Evolutionary conservation across 164 flowering plant genomes (phyloP).

Genomic region (Echeveria elegans): DNA sequence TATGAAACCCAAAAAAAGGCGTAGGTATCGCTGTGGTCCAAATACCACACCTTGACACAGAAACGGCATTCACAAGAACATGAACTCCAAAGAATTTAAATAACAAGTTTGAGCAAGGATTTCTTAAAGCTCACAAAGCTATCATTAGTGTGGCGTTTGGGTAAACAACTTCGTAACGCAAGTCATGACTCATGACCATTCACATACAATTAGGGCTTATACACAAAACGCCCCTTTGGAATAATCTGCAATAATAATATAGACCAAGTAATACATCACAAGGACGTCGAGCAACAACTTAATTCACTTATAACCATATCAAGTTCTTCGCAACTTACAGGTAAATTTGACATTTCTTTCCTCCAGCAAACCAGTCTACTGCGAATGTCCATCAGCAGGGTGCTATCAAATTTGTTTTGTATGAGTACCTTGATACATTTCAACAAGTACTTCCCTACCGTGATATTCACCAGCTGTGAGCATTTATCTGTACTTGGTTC

Average conservation of each 20-base stretch:
- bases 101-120: too few species aligned
- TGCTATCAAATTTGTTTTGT: conserved; percentile 12
- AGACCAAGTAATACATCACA: too few species aligned
- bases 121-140: too few species aligned
- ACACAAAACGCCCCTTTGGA: not conserved
- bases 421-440: conserved; percentile 42
- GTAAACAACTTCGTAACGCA: too few species aligned
- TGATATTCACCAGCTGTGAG: conserved; percentile 31
- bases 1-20: too few species aligned
- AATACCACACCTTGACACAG: too few species aligned
- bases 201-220: not conserved
- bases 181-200: too few species aligned
- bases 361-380: conserved; percentile 45
- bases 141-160: too few species aligned
- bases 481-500: conserved; percentile 32
- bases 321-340: conserved; percentile 22
- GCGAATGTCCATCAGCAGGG: conserved; percentile 28
- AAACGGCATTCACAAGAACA: too few species aligned
- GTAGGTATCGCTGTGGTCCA: too few species aligned
- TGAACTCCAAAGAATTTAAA: too few species aligned
- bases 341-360: conserved; percentile 29
- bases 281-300: conserved; percentile 17
- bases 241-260: not conserved
- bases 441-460: conserved; percentile 31
- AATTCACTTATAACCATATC: conserved; percentile 25